Percentiles rank a stretch among this genome's conserved stretches.
Conservation (phyloP, 257 asterid species). For the Forsythia suspensa region DNA sequence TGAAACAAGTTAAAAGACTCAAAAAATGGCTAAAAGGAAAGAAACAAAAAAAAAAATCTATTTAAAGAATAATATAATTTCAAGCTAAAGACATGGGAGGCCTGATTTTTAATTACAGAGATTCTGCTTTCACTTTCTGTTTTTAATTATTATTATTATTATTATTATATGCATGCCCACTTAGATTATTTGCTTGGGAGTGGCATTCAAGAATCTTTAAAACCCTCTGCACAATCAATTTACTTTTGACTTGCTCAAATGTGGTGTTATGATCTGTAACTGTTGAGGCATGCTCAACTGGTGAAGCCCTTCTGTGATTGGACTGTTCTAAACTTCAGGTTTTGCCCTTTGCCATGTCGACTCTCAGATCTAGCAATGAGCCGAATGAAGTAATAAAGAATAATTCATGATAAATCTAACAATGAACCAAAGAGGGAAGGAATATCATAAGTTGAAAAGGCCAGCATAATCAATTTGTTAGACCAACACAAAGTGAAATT, state of each 20-base stretch:
- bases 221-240: constrained; percentile 29
- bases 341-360: neutral
- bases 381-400: neutral
- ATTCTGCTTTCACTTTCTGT: constrained; percentile 12
- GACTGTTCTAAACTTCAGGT: neutral
- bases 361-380: no score
- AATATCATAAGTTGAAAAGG: neutral
- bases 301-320: neutral
- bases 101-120: constrained; percentile 19
- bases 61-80: constrained; percentile 27
- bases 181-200: constrained; percentile 43
- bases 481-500: neutral
- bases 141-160: constrained; percentile 8
- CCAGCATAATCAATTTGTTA: neutral
- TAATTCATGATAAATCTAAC: neutral
- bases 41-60: constrained; percentile 28
- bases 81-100: constrained; percentile 26
- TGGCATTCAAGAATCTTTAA: constrained; percentile 46
- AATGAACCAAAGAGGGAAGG: neutral
- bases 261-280: constrained; percentile 25
- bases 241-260: constrained; percentile 42
- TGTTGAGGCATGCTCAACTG: neutral
- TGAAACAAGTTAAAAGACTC: neutral
- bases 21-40: constrained; percentile 20
- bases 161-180: constrained; percentile 16